phyloP scores from a whole-genome alignment of 257 asterid genomes.

The Solanum paucissectum region DNA sequence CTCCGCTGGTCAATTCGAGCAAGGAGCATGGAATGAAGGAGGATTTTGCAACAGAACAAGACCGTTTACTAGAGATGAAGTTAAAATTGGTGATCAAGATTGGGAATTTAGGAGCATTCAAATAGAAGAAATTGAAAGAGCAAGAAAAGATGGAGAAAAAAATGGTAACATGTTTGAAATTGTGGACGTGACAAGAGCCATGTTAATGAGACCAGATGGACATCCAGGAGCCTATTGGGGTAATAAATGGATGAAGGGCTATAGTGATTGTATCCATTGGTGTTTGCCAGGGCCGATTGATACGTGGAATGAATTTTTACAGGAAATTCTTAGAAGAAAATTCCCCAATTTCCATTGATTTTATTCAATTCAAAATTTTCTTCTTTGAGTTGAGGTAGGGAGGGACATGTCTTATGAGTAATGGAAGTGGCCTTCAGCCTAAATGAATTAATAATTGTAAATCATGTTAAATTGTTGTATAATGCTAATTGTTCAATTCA shows the following conservation, averaged over 20 bases:
- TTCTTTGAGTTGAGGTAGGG: not conserved
- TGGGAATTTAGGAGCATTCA: constrained; percentile 21
- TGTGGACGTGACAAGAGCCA: constrained; percentile 31
- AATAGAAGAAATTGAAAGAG: constrained; percentile 22
- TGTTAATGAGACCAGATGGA: constrained; percentile 37
- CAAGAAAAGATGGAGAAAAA: constrained; percentile 1
- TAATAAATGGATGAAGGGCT: constrained; percentile 23
- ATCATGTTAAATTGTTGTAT: not conserved
- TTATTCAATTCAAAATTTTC: not conserved
- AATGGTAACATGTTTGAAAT: constrained; percentile 16
- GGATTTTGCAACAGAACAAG: constrained; percentile 31
- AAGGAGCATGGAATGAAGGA: constrained; percentile 36
- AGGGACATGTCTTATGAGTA: not conserved
- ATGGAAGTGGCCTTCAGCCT: not conserved
- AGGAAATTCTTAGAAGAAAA: constrained; percentile 2
- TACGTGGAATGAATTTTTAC: constrained; percentile 28
- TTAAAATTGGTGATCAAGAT: not conserved
- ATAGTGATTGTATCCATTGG: constrained; percentile 50
- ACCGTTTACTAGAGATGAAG: constrained; percentile 16
- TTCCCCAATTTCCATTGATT: not conserved
- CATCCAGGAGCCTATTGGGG: constrained; percentile 35
- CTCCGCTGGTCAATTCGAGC: constrained; percentile 25
- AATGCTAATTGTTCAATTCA: too few species aligned
- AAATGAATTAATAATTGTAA: not conserved
- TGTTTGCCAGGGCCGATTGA: constrained; percentile 48